Conservation (phyloP, 164 flowering plant species). For the Sedum album region DNA sequence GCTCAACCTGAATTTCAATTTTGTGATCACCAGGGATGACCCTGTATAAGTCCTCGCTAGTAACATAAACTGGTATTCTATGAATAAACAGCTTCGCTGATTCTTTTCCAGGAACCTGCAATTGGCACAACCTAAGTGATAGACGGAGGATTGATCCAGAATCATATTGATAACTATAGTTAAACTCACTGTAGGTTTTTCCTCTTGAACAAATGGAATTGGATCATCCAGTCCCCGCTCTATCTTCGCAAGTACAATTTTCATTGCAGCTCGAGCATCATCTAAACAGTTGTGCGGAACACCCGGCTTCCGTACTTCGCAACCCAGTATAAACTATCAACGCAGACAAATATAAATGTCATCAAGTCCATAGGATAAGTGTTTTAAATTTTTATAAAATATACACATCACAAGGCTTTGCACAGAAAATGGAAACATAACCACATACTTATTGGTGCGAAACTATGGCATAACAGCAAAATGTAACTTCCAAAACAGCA, state of each 20-base stretch:
- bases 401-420: not conserved
- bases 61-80: slow-evolving; percentile 35
- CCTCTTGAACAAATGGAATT: slow-evolving; percentile 21
- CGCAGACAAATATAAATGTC: not conserved
- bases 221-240: slow-evolving; percentile 36
- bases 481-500: not conserved
- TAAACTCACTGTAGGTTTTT: slow-evolving; percentile 24
- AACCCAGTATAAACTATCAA: slow-evolving; percentile 62
- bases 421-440: not conserved
- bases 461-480: not conserved
- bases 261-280: slow-evolving; percentile 94
- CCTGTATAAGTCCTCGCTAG: slow-evolving; percentile 29
- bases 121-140: slow-evolving; percentile 1
- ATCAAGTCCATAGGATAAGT: no score
- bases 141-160: not conserved
- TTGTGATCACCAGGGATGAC: slow-evolving; percentile 42
- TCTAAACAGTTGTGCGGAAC: slow-evolving; percentile 78
- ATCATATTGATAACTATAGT: not conserved
- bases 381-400: not conserved
- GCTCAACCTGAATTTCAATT: slow-evolving; percentile 51
- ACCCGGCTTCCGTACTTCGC: slow-evolving; percentile 53
- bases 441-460: not conserved
- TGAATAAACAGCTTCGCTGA: slow-evolving; percentile 48
- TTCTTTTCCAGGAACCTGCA: slow-evolving; percentile 38
- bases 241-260: slow-evolving; percentile 64